Evolutionary conservation across 176 grass and related monocot genomes (phyloP).

Genomic region (Eleusine indica): DNA sequence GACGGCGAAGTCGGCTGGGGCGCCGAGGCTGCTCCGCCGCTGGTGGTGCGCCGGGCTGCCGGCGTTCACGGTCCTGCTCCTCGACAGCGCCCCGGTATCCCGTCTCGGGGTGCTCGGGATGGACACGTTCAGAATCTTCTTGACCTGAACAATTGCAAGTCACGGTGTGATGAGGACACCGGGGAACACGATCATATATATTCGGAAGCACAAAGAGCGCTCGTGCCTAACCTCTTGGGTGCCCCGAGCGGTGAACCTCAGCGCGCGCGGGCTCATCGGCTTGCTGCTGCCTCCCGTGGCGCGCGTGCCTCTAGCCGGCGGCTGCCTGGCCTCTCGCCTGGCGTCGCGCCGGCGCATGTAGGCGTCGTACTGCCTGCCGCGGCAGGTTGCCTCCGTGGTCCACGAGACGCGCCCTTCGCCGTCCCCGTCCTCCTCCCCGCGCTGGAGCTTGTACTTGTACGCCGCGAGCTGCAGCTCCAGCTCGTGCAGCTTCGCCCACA

Average conservation of each 20-base stretch:
- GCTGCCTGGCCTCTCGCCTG: constrained; percentile 41
- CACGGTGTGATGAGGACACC: background rate
- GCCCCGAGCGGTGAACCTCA: background rate
- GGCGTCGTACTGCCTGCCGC: constrained; percentile 58
- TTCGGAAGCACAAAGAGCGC: too few species aligned
- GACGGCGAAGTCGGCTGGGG: background rate
- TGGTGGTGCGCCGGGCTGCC: constrained; percentile 37
- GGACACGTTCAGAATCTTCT: constrained; percentile 18
- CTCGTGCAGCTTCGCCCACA: constrained; percentile 61
- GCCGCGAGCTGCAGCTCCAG: constrained; percentile 57
- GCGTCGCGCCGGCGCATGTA: constrained; percentile 64
- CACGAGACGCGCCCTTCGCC: background rate
- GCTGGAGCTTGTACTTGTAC: constrained; percentile 59
- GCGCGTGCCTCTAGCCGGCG: background rate
- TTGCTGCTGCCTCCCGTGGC: background rate
- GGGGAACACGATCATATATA: too few species aligned
- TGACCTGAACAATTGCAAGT: background rate
- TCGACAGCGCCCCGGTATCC: constrained; percentile 24
- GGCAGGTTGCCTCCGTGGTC: background rate
- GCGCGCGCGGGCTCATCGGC: constrained; percentile 11
- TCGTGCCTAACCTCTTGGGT: constrained; percentile 10
- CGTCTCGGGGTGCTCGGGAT: constrained; percentile 30
- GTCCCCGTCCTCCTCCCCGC: background rate
- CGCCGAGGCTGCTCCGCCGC: constrained; percentile 41
- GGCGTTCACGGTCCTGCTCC: constrained; percentile 34